These are phyloP conservation scores for Stellera chamaejasme DNA, from an alignment of 345 rosid species.

Conservation along the genomic window DNA sequence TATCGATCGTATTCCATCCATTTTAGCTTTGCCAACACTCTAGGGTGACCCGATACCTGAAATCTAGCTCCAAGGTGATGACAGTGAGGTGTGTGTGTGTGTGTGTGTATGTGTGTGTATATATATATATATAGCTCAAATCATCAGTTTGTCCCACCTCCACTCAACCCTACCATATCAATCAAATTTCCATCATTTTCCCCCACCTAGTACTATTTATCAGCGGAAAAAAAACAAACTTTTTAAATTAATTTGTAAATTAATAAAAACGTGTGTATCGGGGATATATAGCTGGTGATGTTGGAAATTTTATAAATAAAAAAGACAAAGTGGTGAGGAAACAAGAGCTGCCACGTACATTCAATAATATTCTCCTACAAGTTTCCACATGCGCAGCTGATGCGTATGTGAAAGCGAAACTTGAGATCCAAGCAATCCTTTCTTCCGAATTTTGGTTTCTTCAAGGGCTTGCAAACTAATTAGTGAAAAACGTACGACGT, in stretches of 20 bases:
- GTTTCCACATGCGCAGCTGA: slow-evolving; percentile 18
- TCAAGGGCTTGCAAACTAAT: background rate
- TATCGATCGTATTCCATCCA: slow-evolving; percentile 5
- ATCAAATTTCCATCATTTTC: background rate
- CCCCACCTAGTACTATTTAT: slow-evolving; percentile 7
- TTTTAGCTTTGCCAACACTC: slow-evolving; percentile 55
- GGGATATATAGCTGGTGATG: too few relatives aligned
- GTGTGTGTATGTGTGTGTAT: too few relatives aligned
- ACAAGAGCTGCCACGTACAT: slow-evolving; percentile 17
- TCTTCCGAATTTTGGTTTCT: slow-evolving; percentile 7
- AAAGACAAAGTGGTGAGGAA: slow-evolving; percentile 17
- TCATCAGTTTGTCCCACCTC: slow-evolving; percentile 50
- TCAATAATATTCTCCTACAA: slow-evolving; percentile 30
- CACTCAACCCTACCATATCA: slow-evolving; percentile 46
- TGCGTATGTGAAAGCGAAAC: slow-evolving; percentile 27
- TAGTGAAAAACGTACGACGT: background rate
- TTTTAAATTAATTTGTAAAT: too few relatives aligned
- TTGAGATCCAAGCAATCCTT: slow-evolving; percentile 55
- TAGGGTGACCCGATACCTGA: slow-evolving; percentile 58
- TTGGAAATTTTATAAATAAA: slow-evolving; percentile 1
- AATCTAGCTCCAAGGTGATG: slow-evolving; percentile 25
- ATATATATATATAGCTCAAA: background rate
- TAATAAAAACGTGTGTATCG: too few relatives aligned
- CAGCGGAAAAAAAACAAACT: too few relatives aligned
- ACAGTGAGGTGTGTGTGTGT: slow-evolving; percentile 1